phyloP scores from a whole-genome alignment of 2,329 filamentous ascomycete species.

The Colletotrichum destructivum region DNA sequence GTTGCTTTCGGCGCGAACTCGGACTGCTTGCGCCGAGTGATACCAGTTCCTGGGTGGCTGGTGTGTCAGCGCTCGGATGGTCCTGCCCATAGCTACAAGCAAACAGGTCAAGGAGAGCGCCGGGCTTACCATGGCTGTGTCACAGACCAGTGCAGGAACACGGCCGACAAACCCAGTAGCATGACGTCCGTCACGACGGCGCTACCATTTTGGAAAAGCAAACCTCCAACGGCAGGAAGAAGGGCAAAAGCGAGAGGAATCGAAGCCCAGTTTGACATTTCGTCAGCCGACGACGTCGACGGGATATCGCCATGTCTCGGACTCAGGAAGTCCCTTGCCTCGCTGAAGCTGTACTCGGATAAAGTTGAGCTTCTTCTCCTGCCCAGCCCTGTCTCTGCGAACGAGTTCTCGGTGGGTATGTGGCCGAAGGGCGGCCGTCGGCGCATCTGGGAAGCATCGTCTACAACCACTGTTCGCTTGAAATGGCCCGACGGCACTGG shows the following conservation, averaged over 20 bases:
- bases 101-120: conserved; percentile 4
- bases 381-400: conserved; percentile 43
- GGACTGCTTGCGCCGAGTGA: conserved; percentile 76
- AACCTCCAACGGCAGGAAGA: conserved; percentile 86
- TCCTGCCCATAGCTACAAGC: conserved; percentile 5
- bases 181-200: conserved; percentile 88
- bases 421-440: conserved; percentile 42
- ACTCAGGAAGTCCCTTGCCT: conserved; percentile 79
- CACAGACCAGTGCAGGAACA: conserved; percentile 95
- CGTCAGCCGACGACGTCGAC: conserved; percentile 23
- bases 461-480: conserved; percentile 59
- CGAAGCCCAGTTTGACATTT: conserved; percentile 78
- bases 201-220: conserved; percentile 88
- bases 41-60: conserved; percentile 76
- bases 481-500: conserved; percentile 53
- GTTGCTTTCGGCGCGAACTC: conserved; percentile 64
- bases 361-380: conserved; percentile 83
- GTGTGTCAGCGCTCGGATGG: conserved; percentile 31
- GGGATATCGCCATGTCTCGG: conserved; percentile 53
- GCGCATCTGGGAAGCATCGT: conserved; percentile 51
- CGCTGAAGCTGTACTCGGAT: conserved; percentile 81
- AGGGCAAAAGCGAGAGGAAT: conserved; percentile 88
- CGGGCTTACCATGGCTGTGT: conserved; percentile 84
- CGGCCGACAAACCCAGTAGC: conserved; percentile 82
- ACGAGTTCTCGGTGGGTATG: conserved; percentile 48